Percentiles rank a stretch among this genome's conserved stretches.
These are phyloP conservation scores for Stephanodiscus triporus DNA, from an alignment of 108 stramenopile species.

Conservation along the genomic window DNA sequence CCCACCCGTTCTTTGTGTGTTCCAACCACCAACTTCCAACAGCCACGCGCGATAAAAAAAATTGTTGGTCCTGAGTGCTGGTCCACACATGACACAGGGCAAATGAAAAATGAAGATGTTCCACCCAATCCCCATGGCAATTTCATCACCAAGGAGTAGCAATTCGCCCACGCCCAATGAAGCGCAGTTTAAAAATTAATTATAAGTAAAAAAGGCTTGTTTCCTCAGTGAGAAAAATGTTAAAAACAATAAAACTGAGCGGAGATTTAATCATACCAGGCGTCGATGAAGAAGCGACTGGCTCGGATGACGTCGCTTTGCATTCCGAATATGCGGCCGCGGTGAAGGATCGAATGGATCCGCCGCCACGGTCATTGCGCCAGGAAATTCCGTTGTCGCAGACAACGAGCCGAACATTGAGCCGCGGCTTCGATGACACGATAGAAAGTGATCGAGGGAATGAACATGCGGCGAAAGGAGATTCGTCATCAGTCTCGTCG, in stretches of 20 bases:
- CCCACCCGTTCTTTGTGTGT: neutral
- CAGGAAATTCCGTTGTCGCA: neutral
- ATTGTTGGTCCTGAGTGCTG: no score
- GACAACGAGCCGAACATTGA: neutral
- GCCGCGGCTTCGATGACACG: neutral
- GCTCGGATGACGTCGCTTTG: neutral
- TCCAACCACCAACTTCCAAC: neutral
- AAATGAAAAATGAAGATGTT: neutral
- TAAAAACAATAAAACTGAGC: no score
- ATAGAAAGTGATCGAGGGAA: neutral
- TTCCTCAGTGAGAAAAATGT: no score
- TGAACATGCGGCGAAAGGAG: neutral
- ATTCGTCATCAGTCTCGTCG: neutral
- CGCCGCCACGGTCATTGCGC: neutral
- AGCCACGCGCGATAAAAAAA: neutral
- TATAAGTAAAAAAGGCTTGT: no score
- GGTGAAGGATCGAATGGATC: neutral
- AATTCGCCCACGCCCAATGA: no score
- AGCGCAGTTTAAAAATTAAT: no score
- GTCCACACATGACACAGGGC: neutral
- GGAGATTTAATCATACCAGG: no score
- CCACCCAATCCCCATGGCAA: no score
- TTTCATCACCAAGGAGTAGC: no score
- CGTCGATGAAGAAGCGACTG: neutral
- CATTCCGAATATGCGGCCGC: neutral